These are phyloP conservation scores for Sambucus nigra DNA, from an alignment of 129 eudicot species.

Conservation along the genomic window DNA sequence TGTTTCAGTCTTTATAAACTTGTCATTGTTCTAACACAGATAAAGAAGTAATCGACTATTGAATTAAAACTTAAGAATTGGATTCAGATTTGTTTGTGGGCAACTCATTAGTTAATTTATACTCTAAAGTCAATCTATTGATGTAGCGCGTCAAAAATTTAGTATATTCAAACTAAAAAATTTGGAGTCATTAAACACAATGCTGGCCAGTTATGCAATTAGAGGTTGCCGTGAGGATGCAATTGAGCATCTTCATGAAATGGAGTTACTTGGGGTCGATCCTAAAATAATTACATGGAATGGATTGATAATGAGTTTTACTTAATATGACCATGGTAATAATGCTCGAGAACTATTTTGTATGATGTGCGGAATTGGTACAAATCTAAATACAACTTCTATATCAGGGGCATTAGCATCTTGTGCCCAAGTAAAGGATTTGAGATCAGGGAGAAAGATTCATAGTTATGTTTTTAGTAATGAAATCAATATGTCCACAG, in stretches of 20 bases:
- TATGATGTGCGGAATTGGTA: no score
- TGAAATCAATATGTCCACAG: constrained; percentile 24
- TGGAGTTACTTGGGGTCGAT: constrained; percentile 42
- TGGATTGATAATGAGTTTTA: no score
- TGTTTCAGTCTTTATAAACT: constrained; percentile 24
- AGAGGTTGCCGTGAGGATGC: constrained; percentile 30
- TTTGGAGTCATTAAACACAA: no score
- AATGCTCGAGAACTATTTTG: no score
- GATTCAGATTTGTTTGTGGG: constrained; percentile 32
- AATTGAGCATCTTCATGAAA: constrained; percentile 20
- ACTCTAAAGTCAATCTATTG: no score
- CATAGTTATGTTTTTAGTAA: no score
- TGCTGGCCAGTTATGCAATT: no score
- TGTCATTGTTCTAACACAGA: constrained; percentile 26
- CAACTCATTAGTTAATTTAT: constrained; percentile 24
- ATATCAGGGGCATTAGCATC: no score
- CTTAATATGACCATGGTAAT: no score
- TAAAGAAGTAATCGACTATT: constrained; percentile 37
- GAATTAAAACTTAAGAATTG: constrained; percentile 28
- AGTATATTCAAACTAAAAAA: constrained; percentile 29
- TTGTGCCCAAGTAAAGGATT: no score
- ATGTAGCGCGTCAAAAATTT: constrained; percentile 22
- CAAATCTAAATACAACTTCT: no score
- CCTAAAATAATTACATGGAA: constrained; percentile 19
- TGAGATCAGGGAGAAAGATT: constrained; percentile 38